These are phyloP conservation scores for Hysterangium stoloniferum DNA, from an alignment of 768 basidiomycete genomes.

Conservation along the genomic window DNA sequence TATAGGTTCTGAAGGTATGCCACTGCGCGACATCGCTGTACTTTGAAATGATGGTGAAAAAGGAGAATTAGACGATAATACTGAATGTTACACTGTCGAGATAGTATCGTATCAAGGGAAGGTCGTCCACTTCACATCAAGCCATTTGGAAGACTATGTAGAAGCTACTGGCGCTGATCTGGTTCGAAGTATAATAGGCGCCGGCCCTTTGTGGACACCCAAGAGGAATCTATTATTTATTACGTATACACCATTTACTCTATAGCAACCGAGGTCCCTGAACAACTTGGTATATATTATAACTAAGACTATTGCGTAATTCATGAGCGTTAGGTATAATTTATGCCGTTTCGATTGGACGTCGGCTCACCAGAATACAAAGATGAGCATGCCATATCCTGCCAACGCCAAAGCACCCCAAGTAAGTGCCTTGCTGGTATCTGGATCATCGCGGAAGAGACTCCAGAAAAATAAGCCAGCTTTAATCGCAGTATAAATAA, in stretches of 20 bases:
- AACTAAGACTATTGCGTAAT: constrained; percentile 49
- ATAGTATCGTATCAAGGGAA: no score
- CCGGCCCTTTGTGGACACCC: no score
- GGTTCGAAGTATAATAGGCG: no score
- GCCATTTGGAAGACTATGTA: no score
- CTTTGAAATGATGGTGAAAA: no score
- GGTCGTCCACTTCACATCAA: no score
- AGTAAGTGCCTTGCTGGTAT: constrained; percentile 43
- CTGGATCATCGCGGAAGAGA: constrained; percentile 64
- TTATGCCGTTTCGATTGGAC: neutral
- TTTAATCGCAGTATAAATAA: neutral
- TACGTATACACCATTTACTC: no score
- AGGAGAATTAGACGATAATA: neutral
- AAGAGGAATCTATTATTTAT: no score
- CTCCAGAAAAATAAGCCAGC: constrained; percentile 89
- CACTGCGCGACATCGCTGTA: neutral
- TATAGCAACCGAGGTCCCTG: no score
- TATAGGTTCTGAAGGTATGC: neutral
- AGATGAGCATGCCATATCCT: constrained; percentile 70
- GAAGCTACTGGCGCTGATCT: no score
- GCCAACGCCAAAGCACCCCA: constrained; percentile 58
- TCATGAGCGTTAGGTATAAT: constrained; percentile 10
- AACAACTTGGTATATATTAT: constrained; percentile 65
- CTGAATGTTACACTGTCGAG: neutral
- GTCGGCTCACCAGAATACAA: constrained; percentile 75